Base-by-base conservation (phyloP, 257 asterid genomes). In the Scutellaria barbata region DNA sequence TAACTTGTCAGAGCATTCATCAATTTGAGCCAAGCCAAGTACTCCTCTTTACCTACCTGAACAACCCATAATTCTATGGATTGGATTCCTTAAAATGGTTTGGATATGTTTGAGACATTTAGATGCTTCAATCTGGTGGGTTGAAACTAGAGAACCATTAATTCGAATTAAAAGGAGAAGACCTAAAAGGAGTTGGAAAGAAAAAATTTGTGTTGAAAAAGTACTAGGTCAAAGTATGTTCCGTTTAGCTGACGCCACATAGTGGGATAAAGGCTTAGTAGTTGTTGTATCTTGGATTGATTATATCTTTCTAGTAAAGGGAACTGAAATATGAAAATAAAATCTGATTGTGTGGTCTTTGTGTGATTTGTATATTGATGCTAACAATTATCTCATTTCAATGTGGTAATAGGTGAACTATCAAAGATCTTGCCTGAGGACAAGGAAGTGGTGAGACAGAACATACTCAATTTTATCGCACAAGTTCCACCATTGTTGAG, bases 391-490 rank as follows among this genome's bases (percentile, higher is more conserved):
- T 75, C 70, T 53, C 64, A 39, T 60, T 42, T 53, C 54, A n/a
- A 61, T 74, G 70, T 37, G 10, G 69, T 76, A 52, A 66, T 83
- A 95, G 99, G 85, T 62, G 98, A 87, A 81, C 94, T 83, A 69
- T 85, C 96, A 17, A 92, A 83, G 82, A 88, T 95, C 41, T 56
- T 85, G 80, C 95, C 89, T 7, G 79, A 80, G 47, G 99, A 95
- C 76, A 95, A 95, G 88, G 99, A 92, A 48, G 79, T 90, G 71
- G 97, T 95, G 80, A 90, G 99, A 70, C 95, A 90, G 82, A 87
- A 87, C 81, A 83, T 95, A 72, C 92, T 95, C 75, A 86, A 83
- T 77, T 92, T 88, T 68, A 69, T 92, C 51, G 73, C 80, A 8
- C 97, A 85, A 80, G 96, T 92, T 66, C 99, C 99, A 41, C 95